These are phyloP conservation scores for Artemisia annua DNA, from an alignment of 129 eudicot species.

Conservation along the genomic window DNA sequence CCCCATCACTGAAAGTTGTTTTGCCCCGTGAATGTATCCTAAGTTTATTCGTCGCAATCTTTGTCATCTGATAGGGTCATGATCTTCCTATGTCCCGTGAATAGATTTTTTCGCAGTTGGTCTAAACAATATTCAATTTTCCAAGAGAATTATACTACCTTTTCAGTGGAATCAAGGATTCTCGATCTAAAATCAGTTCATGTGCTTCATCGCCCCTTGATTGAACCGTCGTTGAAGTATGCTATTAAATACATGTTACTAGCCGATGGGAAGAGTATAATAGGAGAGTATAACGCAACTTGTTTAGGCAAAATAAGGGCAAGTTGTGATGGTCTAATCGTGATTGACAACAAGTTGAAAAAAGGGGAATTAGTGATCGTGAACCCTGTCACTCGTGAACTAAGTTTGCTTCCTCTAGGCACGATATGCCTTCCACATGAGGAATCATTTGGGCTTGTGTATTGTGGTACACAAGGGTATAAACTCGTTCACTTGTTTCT, in stretches of 20 bases:
- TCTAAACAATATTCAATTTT: not conserved
- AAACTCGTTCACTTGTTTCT: constrained; percentile 62
- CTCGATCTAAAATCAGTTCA: constrained; percentile 24
- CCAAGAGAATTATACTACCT: constrained; percentile 25
- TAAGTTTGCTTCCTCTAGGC: constrained; percentile 47
- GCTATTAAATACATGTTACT: constrained; percentile 39
- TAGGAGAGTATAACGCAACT: constrained; percentile 39
- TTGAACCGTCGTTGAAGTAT: constrained; percentile 15
- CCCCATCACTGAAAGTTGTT: no score
- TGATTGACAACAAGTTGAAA: constrained; percentile 37
- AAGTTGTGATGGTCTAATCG: constrained; percentile 46
- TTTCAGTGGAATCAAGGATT: constrained; percentile 47
- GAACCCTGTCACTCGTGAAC: constrained; percentile 64
- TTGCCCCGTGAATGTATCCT: no score
- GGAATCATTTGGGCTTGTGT: constrained; percentile 51
- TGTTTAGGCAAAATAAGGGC: constrained; percentile 53
- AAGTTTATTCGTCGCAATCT: constrained; percentile 40
- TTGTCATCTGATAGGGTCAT: constrained; percentile 41
- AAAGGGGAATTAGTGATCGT: constrained; percentile 45
- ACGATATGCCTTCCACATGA: constrained; percentile 38
- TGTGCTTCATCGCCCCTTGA: constrained; percentile 22
- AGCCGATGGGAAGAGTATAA: constrained; percentile 32
- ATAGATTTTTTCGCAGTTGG: constrained; percentile 7
- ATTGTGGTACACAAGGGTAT: constrained; percentile 20
- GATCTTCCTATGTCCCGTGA: constrained; percentile 33